Evolutionary conservation across 164 flowering plant species (phyloP).

Genomic region (Chloranthus sessilifolius): DNA sequence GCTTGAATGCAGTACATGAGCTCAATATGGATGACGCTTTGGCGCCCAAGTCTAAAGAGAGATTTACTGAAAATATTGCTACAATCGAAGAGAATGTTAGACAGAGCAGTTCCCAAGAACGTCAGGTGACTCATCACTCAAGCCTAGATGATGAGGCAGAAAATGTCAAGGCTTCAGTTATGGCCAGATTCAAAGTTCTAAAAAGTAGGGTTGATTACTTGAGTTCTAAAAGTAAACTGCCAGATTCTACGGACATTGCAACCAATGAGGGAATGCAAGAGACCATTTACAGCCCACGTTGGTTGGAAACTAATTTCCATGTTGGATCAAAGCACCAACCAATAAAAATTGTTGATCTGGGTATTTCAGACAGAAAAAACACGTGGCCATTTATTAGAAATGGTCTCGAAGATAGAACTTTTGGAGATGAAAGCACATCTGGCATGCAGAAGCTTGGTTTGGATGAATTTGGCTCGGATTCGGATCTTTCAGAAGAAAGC

Average conservation of each 20-base stretch:
- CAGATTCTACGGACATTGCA: conserved; percentile 3
- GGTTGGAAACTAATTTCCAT: not conserved
- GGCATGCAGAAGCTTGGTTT: not conserved
- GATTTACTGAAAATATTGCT: not conserved
- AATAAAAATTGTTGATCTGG: conserved; percentile 10
- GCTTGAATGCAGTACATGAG: no score
- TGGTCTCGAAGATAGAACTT: conserved; percentile 7
- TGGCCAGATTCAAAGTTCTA: conserved; percentile 40
- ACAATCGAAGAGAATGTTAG: not conserved
- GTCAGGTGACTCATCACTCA: conserved; percentile 14
- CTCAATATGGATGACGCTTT: conserved; percentile 1
- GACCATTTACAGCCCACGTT: not conserved
- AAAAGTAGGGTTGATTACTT: conserved; percentile 29
- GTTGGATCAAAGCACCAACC: conserved; percentile 8
- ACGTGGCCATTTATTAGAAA: conserved; percentile 10
- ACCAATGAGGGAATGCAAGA: conserved; percentile 1
- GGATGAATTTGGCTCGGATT: not conserved
- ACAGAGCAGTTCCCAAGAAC: not conserved
- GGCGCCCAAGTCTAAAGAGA: conserved; percentile 10
- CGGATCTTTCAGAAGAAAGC: conserved; percentile 4
- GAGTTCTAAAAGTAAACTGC: conserved; percentile 2
- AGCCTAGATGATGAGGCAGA: conserved; percentile 7
- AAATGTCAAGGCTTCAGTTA: conserved; percentile 35
- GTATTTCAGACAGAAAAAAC: conserved; percentile 13
- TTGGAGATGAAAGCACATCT: not conserved